Evolutionary conservation across 208 protist genomes (phyloP).

Genomic region (Ichthyophonus hoferi): DNA sequence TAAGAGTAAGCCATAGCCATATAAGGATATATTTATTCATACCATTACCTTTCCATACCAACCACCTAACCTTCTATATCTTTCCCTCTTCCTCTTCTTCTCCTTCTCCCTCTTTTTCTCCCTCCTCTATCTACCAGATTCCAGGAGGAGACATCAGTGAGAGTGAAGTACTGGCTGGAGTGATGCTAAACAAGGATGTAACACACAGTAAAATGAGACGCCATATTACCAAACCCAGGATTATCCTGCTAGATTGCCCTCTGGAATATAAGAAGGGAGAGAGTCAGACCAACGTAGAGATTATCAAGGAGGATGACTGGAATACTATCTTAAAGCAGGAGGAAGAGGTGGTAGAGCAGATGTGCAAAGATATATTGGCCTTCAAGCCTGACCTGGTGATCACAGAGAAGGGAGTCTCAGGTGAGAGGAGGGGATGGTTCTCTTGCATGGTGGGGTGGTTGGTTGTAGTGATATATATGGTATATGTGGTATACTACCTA

Average conservation of each 20-base stretch:
- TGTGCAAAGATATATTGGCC: constrained; percentile 93
- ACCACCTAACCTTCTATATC: background rate
- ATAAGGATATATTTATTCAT: too few species aligned
- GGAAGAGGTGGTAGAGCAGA: constrained; percentile 95
- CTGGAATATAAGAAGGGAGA: constrained; percentile 99
- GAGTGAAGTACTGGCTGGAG: constrained; percentile 92
- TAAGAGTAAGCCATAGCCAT: too few species aligned
- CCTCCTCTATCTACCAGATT: constrained; percentile 72
- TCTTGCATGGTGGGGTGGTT: too few species aligned
- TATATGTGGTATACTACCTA: too few species aligned
- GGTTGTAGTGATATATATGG: too few species aligned
- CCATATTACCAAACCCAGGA: constrained; percentile 94
- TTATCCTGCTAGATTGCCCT: constrained; percentile 95
- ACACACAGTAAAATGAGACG: constrained; percentile 97
- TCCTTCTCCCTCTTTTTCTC: constrained; percentile 15
- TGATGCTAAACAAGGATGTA: constrained; percentile 99
- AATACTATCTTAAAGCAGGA: constrained; percentile 92
- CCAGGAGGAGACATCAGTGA: constrained; percentile 96
- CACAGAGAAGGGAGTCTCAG: constrained; percentile 98
- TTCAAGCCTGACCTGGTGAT: constrained; percentile 98
- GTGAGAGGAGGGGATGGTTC: constrained; percentile 28
- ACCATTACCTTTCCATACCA: too few species aligned
- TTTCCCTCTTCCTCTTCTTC: background rate
- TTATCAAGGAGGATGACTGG: constrained; percentile 94
- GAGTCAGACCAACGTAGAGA: constrained; percentile 48